Percentiles rank a stretch among this genome's conserved stretches.
phyloP scores from a whole-genome alignment of 2,329 filamentous ascomycete species.

The Bipolaris sorokiniana region DNA sequence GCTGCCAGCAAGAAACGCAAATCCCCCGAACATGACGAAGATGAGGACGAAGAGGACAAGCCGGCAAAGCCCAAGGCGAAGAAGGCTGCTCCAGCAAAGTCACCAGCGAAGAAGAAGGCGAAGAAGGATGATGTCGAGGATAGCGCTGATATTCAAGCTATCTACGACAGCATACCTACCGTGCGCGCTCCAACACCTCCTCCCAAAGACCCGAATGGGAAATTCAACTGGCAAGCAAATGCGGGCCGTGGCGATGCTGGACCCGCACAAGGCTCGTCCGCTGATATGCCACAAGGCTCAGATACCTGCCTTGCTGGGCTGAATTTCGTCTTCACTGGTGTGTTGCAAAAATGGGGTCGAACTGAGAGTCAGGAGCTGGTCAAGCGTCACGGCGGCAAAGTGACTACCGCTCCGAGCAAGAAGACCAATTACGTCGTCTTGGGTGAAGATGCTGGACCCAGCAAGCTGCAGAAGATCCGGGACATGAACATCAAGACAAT shows the following conservation, averaged over 20 bases:
- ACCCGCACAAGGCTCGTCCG: slow-evolving; percentile 63
- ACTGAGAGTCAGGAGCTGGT: slow-evolving; percentile 86
- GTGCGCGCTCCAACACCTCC: slow-evolving; percentile 85
- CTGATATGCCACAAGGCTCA: slow-evolving; percentile 79
- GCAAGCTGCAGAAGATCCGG: slow-evolving; percentile 86
- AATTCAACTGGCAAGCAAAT: slow-evolving; percentile 76
- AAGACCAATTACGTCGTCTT: slow-evolving; percentile 95
- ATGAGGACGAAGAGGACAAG: slow-evolving; percentile 60
- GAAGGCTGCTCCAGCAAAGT: slow-evolving; percentile 51
- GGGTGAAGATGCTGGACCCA: slow-evolving; percentile 88
- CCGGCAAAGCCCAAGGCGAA: slow-evolving; percentile 63
- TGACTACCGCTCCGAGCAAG: slow-evolving; percentile 81
- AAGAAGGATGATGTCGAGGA: slow-evolving; percentile 73
- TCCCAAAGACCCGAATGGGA: slow-evolving; percentile 67
- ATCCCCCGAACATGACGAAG: slow-evolving; percentile 59
- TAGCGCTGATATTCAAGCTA: slow-evolving; percentile 75
- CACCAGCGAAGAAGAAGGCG: slow-evolving; percentile 62
- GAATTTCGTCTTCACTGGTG: slow-evolving; percentile 93
- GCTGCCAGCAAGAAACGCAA: slow-evolving; percentile 61
- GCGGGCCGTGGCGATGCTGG: slow-evolving; percentile 67
- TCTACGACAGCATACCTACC: slow-evolving; percentile 85
- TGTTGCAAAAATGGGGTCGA: slow-evolving; percentile 78
- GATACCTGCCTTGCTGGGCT: slow-evolving; percentile 90
- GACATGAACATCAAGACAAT: slow-evolving; percentile 86
- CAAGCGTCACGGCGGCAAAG: slow-evolving; percentile 92